Percentiles rank a stretch among this genome's conserved stretches.
These are phyloP conservation scores for Fusarium torreyae DNA, from an alignment of 2,329 filamentous ascomycete genomes.

Conservation along the genomic window DNA sequence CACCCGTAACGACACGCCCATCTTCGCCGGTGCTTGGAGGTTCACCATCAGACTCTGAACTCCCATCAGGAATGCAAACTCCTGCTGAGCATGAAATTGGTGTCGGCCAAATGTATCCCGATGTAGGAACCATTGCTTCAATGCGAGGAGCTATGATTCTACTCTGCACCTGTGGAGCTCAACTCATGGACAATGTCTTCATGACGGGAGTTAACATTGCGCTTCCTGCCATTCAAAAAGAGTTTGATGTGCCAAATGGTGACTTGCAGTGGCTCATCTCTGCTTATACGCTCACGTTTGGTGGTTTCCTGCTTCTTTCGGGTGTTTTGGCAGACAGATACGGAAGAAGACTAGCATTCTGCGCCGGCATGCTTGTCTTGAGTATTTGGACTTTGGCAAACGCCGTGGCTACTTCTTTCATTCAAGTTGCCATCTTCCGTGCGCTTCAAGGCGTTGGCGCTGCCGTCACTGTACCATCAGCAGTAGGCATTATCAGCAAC, in stretches of 20 bases:
- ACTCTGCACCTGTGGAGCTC: conserved; percentile 25
- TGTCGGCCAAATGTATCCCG: conserved; percentile 17
- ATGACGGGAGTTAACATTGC: conserved; percentile 33
- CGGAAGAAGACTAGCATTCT: not conserved
- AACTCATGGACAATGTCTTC: conserved; percentile 29
- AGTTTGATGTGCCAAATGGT: conserved; percentile 17
- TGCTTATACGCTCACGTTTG: not conserved
- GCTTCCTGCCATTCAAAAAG: conserved; percentile 22
- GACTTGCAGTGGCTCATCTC: conserved; percentile 2
- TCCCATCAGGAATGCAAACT: conserved; percentile 15
- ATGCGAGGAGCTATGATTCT: conserved; percentile 23
- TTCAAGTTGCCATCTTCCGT: not conserved
- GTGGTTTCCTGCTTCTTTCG: not conserved
- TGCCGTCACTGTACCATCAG: not conserved
- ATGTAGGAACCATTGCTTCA: conserved; percentile 14
- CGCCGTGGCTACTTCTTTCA: not conserved
- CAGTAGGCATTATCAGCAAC: not conserved
- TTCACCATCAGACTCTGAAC: not conserved
- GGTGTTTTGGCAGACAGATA: not conserved
- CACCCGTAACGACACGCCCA: too few relatives aligned
- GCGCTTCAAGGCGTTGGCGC: not conserved
- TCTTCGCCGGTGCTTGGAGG: not conserved
- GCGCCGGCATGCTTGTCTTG: not conserved
- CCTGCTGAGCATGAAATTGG: conserved; percentile 18
- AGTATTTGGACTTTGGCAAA: not conserved